These are phyloP conservation scores for Cryphonectria naterciae DNA, from an alignment of 2,329 filamentous ascomycete species.

Conservation along the genomic window DNA sequence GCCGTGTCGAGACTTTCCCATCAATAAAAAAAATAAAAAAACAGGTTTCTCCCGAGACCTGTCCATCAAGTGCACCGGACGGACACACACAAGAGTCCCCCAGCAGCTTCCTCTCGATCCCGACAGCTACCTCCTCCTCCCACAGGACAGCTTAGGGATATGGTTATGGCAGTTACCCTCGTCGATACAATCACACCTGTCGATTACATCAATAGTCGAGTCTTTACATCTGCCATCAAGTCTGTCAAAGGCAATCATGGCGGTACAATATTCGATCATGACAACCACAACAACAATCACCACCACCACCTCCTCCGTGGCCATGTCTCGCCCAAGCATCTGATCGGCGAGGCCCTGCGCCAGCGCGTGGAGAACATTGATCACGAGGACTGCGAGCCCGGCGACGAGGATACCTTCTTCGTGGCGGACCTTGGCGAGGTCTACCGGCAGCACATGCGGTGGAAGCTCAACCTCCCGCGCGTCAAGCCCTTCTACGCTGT, in stretches of 20 bases:
- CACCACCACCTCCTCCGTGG: slow-evolving; percentile 43
- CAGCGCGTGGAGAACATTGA: slow-evolving; percentile 83
- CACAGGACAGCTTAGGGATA: slow-evolving; percentile 51
- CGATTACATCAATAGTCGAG: slow-evolving; percentile 55
- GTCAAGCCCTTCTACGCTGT: slow-evolving; percentile 98
- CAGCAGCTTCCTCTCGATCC: slow-evolving; percentile 24
- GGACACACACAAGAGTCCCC: slow-evolving; percentile 11
- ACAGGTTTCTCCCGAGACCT: slow-evolving; percentile 6
- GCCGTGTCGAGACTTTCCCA: slow-evolving; percentile 29
- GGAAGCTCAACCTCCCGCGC: slow-evolving; percentile 91
- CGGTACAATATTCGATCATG: slow-evolving; percentile 38
- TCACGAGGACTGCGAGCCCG: slow-evolving; percentile 83
- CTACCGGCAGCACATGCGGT: slow-evolving; percentile 97
- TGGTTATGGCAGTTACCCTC: slow-evolving; percentile 68
- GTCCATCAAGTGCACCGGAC: slow-evolving; percentile 21
- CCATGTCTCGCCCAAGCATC: slow-evolving; percentile 66
- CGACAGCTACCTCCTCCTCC: slow-evolving; percentile 31
- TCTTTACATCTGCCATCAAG: slow-evolving; percentile 43
- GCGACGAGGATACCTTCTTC: slow-evolving; percentile 97
- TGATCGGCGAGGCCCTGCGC: slow-evolving; percentile 87
- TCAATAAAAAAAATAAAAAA: slow-evolving; percentile 6
- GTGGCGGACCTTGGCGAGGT: slow-evolving; percentile 97
- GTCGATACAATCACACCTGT: slow-evolving; percentile 58
- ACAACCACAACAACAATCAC: slow-evolving; percentile 33
- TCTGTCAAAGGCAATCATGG: slow-evolving; percentile 36